Evolutionary conservation across 2,329 filamentous ascomycete species (phyloP).

Genomic region (Apiospora pterosperma): DNA sequence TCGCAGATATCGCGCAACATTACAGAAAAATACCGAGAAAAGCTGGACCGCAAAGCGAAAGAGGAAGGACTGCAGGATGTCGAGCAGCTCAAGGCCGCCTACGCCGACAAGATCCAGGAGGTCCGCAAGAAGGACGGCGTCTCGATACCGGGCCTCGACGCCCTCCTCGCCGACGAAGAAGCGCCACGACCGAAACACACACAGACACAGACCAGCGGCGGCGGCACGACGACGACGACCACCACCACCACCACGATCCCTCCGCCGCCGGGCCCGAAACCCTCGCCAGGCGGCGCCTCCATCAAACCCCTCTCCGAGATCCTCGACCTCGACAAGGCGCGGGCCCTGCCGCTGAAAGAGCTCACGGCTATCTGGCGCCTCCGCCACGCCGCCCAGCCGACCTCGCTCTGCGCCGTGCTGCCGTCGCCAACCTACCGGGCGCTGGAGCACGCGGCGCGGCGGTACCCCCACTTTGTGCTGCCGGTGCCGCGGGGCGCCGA

Average conservation of each 20-base stretch:
- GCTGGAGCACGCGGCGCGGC: conserved; percentile 68
- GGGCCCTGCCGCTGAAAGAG: conserved; percentile 71
- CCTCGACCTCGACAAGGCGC: conserved; percentile 77
- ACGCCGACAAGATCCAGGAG: conserved; percentile 76
- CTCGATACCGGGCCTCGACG: conserved; percentile 35
- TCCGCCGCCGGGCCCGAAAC: conserved; percentile 12
- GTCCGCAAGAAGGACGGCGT: conserved; percentile 66
- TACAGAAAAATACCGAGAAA: conserved; percentile 81
- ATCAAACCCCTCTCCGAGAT: conserved; percentile 48
- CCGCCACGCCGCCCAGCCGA: conserved; percentile 69
- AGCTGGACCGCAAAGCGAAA: conserved; percentile 79
- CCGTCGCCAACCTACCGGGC: conserved; percentile 68
- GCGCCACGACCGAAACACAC: conserved; percentile 27
- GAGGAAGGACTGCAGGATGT: conserved; percentile 68
- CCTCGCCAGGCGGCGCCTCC: conserved; percentile 16
- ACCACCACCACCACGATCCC: conserved; percentile 22
- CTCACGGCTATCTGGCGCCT: conserved; percentile 88
- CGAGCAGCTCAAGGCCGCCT: conserved; percentile 74
- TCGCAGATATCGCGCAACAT: conserved; percentile 66
- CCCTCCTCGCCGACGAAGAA: conserved; percentile 24
- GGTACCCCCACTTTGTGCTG: conserved; percentile 84
- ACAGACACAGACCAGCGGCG: conserved; percentile 24
- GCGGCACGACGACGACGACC: neutral
- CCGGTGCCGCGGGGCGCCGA: conserved; percentile 66
- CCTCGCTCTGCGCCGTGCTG: conserved; percentile 81